Percentiles rank a stretch among this genome's conserved stretches.
Conservation (phyloP, 192 early-diverging fungal species). For the Backusella mclennaniae region DNA sequence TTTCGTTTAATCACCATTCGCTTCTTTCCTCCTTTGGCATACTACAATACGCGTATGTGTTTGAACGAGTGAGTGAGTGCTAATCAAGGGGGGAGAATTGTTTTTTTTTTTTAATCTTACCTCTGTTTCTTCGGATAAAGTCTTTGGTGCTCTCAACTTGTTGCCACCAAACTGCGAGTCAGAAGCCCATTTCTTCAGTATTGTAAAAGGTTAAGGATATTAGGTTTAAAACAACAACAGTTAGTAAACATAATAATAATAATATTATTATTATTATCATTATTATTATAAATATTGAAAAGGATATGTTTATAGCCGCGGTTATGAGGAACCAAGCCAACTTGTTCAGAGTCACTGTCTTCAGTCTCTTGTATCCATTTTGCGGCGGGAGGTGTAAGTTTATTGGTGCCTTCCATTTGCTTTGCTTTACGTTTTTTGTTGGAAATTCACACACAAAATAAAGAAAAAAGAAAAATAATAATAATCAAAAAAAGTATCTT, state of each 20-base stretch:
- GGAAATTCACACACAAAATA: neutral
- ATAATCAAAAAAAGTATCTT: neutral
- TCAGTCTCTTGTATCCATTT: slow-evolving; percentile 33
- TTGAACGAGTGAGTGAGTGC: neutral
- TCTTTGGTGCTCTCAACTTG: slow-evolving; percentile 45
- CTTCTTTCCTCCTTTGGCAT: slow-evolving; percentile 39
- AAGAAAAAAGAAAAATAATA: neutral
- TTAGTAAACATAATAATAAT: neutral
- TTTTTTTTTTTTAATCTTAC: slow-evolving; percentile 7
- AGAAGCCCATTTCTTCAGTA: slow-evolving; percentile 53
- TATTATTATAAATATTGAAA: slow-evolving; percentile 15
- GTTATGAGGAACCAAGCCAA: slow-evolving; percentile 62
- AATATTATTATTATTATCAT: neutral
- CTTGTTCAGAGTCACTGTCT: slow-evolving; percentile 36
- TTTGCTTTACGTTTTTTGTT: neutral
- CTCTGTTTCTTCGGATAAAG: slow-evolving; percentile 28
- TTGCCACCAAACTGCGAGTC: slow-evolving; percentile 43
- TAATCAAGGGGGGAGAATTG: slow-evolving; percentile 16
- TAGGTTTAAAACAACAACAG: neutral
- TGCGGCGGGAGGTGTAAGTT: slow-evolving; percentile 17
- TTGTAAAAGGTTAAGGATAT: slow-evolving; percentile 29
- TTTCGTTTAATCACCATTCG: slow-evolving; percentile 38
- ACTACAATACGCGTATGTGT: slow-evolving; percentile 15
- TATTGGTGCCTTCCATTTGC: neutral
- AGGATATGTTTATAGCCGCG: slow-evolving; percentile 64